Base-by-base conservation (phyloP, 129 eudicot species). In the Arctium lappa region DNA sequence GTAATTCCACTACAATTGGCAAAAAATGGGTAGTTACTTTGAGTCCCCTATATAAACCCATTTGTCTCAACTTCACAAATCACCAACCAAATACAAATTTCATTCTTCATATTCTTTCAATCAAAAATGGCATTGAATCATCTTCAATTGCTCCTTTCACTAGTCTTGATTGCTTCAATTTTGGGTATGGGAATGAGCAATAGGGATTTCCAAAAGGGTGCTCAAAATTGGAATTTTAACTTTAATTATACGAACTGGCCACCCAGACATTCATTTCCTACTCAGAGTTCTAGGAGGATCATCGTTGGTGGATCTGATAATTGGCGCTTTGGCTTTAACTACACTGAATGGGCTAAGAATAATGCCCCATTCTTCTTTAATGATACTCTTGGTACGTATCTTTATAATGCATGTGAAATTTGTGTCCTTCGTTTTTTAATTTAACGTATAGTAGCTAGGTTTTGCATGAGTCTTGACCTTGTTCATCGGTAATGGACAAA, bases 241-340 rank as follows among this genome's bases (percentile, higher is more conserved):
- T 32, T 40, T 15, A 22, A 18, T 11, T 40, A 4, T 11, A 66
- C 40, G 8, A 13, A 15, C 2, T 27, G 31, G 32, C 72, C 4
- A 79, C 75, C 18, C n/a, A 40, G 32, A 29, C 33, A 69, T 69
- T 10, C 10, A 13, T 27, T 40, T 48, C 71, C 36, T 7, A 66
- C 71, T 66, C 71, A 80, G 60, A 74, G 3, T 36, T 50, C 31
- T 72, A 10, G 74, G 30, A 63, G 60, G 9, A 34, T 36, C 15
- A 9, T 80, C 6, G 56, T 50, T 12, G 78, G 60, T 80, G 78
- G 92, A 13, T 85, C 92, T 3, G 82, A 85, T 22, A 85, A 87
- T 2, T 92, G 97, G 97, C 92, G 82, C 10, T 92, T 90, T 78
- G 97, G 97, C 32, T 87, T 81, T 66, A 92, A 92, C 36, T 92